Percentiles rank a stretch among this genome's conserved stretches.
These are phyloP conservation scores for Xylogone sp. DNA, from an alignment of 2,329 filamentous ascomycete genomes.

Conservation along the genomic window DNA sequence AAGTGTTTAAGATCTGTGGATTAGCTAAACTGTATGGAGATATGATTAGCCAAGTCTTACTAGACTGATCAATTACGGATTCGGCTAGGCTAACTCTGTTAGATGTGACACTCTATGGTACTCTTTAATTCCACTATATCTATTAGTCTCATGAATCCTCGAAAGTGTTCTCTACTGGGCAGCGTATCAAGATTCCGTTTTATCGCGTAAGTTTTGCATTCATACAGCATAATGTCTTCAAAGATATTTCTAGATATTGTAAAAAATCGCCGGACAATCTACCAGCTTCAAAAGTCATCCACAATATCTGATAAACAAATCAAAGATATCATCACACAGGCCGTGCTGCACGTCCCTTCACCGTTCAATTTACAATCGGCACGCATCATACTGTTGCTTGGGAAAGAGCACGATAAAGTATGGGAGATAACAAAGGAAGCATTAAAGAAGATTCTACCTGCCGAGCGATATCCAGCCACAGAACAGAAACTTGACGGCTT, in stretches of 20 bases:
- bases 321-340: constrained; percentile 60
- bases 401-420: constrained; percentile 79
- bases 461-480: constrained; percentile 18
- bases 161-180: too few relatives aligned
- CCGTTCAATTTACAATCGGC: constrained; percentile 89
- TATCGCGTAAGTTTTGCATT: too few relatives aligned
- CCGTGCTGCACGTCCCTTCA: constrained; percentile 67
- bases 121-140: too few relatives aligned
- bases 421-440: constrained; percentile 71
- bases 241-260: constrained; percentile 59
- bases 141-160: too few relatives aligned
- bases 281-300: constrained; percentile 62
- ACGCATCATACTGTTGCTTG: constrained; percentile 73
- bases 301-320: constrained; percentile 55
- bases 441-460: constrained; percentile 65
- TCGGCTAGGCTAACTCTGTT: too few relatives aligned
- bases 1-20: too few relatives aligned
- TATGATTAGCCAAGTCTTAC: too few relatives aligned
- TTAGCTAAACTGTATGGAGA: too few relatives aligned
- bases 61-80: too few relatives aligned
- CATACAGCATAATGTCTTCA: too few relatives aligned
- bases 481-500: constrained; percentile 46
- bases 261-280: constrained; percentile 66
- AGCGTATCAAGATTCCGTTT: too few relatives aligned
- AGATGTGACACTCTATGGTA: too few relatives aligned